Conservation (phyloP, 2,329 filamentous ascomycete species). For the Trichoderma brevicompactum region DNA sequence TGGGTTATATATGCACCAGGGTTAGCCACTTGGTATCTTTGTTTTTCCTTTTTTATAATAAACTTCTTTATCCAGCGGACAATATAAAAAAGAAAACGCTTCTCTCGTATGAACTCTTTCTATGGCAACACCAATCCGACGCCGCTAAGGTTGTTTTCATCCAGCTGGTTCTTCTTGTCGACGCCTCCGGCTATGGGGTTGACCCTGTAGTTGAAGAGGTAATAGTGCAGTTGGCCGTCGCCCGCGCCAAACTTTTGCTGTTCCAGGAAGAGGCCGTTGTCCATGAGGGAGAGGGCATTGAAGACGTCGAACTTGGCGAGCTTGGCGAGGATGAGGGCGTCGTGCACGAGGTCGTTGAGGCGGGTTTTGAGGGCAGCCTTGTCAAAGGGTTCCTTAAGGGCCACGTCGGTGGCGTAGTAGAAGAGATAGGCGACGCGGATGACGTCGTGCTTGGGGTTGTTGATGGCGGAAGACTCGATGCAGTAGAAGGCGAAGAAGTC, state of each 20-base stretch:
- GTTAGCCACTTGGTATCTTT: conserved; percentile 5
- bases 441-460: conserved; percentile 73
- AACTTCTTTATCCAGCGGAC: not conserved
- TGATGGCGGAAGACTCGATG: conserved; percentile 90
- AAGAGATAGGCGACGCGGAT: conserved; percentile 94
- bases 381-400: conserved; percentile 62
- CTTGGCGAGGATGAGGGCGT: conserved; percentile 88
- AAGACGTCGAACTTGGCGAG: conserved; percentile 88
- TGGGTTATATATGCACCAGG: not conserved
- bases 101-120: conserved; percentile 28
- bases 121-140: conserved; percentile 83
- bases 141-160: conserved; percentile 78
- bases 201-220: conserved; percentile 95
- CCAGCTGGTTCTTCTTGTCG: conserved; percentile 75
- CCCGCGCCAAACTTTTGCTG: conserved; percentile 94
- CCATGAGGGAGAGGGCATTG: conserved; percentile 90
- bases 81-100: not conserved
- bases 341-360: conserved; percentile 78
- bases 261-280: conserved; percentile 91
- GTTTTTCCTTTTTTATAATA: not conserved
- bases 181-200: conserved; percentile 85
- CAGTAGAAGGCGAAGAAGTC: conserved; percentile 98
- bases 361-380: conserved; percentile 71
- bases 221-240: conserved; percentile 94
- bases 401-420: conserved; percentile 90